Conservation (phyloP, 176 grass and related monocot species). For the Eleusine coracana region DNA sequence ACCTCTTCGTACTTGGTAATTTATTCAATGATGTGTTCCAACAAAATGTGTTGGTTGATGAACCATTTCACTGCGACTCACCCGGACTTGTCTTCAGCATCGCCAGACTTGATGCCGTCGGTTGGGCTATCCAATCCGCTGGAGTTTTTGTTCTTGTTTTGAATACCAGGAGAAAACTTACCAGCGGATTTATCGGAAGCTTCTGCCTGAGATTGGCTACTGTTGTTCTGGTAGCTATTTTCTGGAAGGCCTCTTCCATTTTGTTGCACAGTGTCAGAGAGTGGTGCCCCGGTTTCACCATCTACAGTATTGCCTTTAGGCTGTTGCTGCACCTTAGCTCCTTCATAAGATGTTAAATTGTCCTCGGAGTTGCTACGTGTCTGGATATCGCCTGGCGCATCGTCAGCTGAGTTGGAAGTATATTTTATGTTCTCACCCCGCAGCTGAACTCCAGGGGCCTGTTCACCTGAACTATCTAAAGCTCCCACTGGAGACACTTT, state of each 20-base stretch:
- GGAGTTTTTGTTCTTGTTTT: background rate
- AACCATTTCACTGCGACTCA: background rate
- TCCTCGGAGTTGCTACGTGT: background rate
- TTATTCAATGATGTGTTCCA: conserved; percentile 22
- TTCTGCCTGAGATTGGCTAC: conserved; percentile 32
- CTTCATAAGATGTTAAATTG: conserved; percentile 23
- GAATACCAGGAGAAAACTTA: conserved; percentile 4
- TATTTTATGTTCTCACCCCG: background rate
- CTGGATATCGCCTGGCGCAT: conserved; percentile 8
- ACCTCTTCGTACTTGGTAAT: background rate
- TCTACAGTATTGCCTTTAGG: background rate
- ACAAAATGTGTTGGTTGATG: background rate
- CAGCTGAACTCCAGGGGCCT: conserved; percentile 11
- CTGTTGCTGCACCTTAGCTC: conserved; percentile 10
- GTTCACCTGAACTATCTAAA: conserved; percentile 20
- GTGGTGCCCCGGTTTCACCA: background rate
- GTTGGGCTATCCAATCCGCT: conserved; percentile 11
- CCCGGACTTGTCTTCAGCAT: background rate
- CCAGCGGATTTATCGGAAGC: background rate
- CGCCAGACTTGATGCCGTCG: background rate
- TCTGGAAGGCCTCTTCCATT: background rate
- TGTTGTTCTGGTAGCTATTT: background rate
- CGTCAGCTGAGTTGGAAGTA: conserved; percentile 3
- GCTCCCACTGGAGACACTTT: conserved; percentile 25
- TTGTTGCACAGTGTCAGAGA: background rate